phyloP scores from a whole-genome alignment of 2,329 filamentous ascomycete genomes.

The Cercospora sp. region DNA sequence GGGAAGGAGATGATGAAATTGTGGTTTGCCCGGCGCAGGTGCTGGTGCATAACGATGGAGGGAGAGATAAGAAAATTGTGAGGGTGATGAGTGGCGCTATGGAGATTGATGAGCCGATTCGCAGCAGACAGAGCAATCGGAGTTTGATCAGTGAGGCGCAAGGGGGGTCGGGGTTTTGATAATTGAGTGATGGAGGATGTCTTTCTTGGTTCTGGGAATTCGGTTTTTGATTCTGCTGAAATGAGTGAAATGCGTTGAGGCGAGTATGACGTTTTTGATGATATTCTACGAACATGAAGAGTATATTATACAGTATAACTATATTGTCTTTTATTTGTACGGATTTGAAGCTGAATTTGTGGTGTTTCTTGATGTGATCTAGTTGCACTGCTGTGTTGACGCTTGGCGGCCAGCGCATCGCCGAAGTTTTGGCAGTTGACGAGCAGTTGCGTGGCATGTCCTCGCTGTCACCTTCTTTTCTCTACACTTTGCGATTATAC shows the following conservation, averaged over 20 bases:
- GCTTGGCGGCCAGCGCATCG: conserved; percentile 3
- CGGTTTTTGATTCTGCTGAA: background rate
- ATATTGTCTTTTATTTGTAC: background rate
- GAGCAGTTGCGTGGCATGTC: background rate
- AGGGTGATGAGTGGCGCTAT: conserved; percentile 53
- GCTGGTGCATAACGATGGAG: conserved; percentile 58
- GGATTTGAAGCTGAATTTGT: background rate
- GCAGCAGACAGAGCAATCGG: conserved; percentile 30
- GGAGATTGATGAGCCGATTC: conserved; percentile 45
- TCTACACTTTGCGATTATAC: background rate
- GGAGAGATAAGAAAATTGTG: conserved; percentile 49
- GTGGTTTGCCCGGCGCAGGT: conserved; percentile 96
- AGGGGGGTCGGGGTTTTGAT: conserved; percentile 29
- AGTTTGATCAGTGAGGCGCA: conserved; percentile 37
- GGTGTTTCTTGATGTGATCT: no score
- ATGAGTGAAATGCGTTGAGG: conserved; percentile 9
- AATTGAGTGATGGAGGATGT: background rate
- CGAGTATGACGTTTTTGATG: conserved; percentile 9
- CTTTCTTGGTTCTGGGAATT: no score
- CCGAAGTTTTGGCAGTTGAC: background rate
- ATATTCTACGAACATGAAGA: conserved; percentile 10
- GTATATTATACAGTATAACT: conserved; percentile 9
- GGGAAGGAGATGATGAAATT: conserved; percentile 87
- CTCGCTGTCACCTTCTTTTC: background rate
- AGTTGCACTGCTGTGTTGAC: background rate